A percentile compares a stretch with the other conserved stretches of the same genome.
Conservation (phyloP, 148 eudicot genomes). For the Limonium bicolor region DNA sequence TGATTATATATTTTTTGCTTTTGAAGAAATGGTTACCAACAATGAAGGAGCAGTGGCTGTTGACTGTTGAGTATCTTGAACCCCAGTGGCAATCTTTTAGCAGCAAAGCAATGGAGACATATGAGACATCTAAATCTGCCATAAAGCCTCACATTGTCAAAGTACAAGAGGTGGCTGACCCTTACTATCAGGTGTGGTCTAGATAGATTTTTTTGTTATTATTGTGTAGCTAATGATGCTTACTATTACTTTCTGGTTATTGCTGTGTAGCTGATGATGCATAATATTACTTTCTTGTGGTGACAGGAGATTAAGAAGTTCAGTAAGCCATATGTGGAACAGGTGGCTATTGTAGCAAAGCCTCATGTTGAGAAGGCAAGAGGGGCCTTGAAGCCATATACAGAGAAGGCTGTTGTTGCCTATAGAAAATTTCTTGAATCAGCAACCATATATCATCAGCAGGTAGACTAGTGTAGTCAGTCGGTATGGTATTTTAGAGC, state of each 20-base stretch:
- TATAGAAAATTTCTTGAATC: slow-evolving; percentile 66
- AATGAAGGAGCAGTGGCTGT: slow-evolving; percentile 60
- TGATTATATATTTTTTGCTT: slow-evolving; percentile 9
- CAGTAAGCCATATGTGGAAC: slow-evolving; percentile 72
- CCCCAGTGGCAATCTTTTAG: slow-evolving; percentile 44
- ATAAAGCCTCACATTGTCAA: slow-evolving; percentile 53
- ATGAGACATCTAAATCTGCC: slow-evolving; percentile 46
- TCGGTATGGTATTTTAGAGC: no score
- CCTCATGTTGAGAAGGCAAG: slow-evolving; percentile 80
- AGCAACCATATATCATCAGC: slow-evolving; percentile 63
- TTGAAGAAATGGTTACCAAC: slow-evolving; percentile 61
- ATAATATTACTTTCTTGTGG: slow-evolving; percentile 5
- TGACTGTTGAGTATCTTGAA: slow-evolving; percentile 31
- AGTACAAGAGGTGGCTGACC: slow-evolving; percentile 48
- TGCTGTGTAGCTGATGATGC: background rate
- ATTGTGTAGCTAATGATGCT: background rate
- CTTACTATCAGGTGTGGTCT: slow-evolving; percentile 62
- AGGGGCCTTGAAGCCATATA: slow-evolving; percentile 44
- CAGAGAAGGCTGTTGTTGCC: slow-evolving; percentile 42
- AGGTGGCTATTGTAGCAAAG: slow-evolving; percentile 61
- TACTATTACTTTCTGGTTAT: background rate
- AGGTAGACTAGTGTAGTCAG: slow-evolving; percentile 33
- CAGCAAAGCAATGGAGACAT: slow-evolving; percentile 37
- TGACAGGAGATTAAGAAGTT: slow-evolving; percentile 56
- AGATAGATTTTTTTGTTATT: background rate